Base-by-base conservation (phyloP, 2,329 filamentous ascomycete species). In the Colletotrichum tanaceti region DNA sequence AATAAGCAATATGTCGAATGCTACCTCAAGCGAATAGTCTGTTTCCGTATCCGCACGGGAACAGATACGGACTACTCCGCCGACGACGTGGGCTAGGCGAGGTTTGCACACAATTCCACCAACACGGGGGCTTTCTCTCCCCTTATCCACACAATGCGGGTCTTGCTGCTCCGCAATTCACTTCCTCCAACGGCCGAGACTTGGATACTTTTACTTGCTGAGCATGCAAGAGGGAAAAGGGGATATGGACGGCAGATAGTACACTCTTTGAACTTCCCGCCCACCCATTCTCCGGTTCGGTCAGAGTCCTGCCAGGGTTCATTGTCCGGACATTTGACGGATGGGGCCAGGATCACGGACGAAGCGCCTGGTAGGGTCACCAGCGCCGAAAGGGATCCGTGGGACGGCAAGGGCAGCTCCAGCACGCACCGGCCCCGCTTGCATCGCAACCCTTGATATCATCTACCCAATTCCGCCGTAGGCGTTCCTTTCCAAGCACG, bases 371-470 rank as follows among this genome's bases (percentile, higher is more conserved):
- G 58, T 62, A 66, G 49, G 63, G 63, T 58, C 41, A 61, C 22
- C 35, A 43, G 20, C 41, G 50, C 63, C 63, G 63, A 65, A 16
- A n/a, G 28, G 38, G 16, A 6, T 35, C 58, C 63, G 41, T 47
- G 50, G 58, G 58, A 47, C 24, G 58, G 24, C 58, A 20, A 43
- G n/a, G 58, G 50, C 46, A 52, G 64, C 50, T 44, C 24, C 28
- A 57, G 43, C 50, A 63, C 47, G 63, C 57, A 55, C 49, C 49
- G 41, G 13, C 49, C 44, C 64, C 64, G 59, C 52, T 63, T 66
- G 22, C 64, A 63, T 35, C 53, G 58, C 52, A 63, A 66, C 64
- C 61, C 64, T 38, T 58, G 50, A 63, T n/a, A n/a, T n/a, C n/a
- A n/a, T 66, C 64, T 66, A 57, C 9, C 32, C 32, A 35, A 10